Percentiles rank a stretch among this genome's conserved stretches.
Evolutionary conservation across 306 rosid species (phyloP).

Genomic region (Pyrus bretschneideri): DNA sequence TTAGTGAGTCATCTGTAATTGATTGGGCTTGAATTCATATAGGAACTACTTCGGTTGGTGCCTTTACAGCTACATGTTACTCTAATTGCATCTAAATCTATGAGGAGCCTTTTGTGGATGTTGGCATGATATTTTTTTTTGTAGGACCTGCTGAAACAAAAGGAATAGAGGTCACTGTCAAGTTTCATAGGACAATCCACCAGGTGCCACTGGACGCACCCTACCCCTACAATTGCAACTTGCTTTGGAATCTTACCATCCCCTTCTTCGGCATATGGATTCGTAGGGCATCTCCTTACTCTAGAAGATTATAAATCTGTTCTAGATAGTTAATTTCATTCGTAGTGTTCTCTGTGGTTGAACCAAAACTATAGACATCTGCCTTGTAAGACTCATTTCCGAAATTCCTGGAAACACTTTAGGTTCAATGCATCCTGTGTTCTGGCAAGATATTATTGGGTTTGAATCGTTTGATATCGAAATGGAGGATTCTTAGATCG

Average conservation of each 20-base stretch:
- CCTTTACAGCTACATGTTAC: not conserved
- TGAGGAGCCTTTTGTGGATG: no score
- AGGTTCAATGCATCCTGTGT: conserved; percentile 19
- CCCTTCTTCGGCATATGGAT: not conserved
- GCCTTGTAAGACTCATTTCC: conserved; percentile 6
- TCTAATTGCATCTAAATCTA: not conserved
- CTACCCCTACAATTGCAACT: not conserved
- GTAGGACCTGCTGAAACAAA: not conserved
- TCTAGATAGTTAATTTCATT: no score
- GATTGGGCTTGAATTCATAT: no score
- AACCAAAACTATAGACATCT: no score
- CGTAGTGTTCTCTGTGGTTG: no score
- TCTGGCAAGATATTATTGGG: conserved; percentile 27
- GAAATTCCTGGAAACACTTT: conserved; percentile 21
- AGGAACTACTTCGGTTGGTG: not conserved
- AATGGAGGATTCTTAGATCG: conserved; percentile 26
- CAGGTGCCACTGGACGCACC: not conserved
- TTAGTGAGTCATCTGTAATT: no score
- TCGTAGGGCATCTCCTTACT: not conserved
- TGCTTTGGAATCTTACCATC: not conserved
- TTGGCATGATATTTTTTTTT: not conserved
- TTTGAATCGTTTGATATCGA: conserved; percentile 15
- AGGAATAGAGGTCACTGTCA: not conserved
- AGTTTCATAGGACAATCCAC: conserved; percentile 3
- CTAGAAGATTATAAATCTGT: not conserved